These are phyloP conservation scores for Metschnikowia bowlesiae DNA, from an alignment of 805 yeast genomes.

Conservation along the genomic window DNA sequence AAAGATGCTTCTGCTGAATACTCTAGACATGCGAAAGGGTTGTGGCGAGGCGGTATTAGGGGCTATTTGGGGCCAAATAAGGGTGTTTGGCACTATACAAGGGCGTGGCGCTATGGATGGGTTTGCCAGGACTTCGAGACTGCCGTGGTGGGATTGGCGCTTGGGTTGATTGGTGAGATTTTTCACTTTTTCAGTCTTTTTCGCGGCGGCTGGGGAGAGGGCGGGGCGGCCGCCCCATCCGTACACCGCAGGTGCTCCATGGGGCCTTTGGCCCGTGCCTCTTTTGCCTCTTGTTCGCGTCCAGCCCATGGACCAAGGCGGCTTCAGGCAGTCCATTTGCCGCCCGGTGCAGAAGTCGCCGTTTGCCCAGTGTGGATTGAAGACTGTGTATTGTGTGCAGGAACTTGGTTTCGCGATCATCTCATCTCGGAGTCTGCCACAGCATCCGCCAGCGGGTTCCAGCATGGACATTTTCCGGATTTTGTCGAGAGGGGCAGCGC, in stretches of 20 bases:
- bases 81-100: background rate
- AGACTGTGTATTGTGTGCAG: background rate
- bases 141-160: background rate
- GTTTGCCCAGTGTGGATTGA: no score
- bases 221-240: background rate
- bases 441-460: background rate
- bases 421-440: background rate
- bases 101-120: no score
- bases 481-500: constrained; percentile 77
- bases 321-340: background rate
- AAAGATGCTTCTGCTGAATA: constrained; percentile 27
- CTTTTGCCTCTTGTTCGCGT: no score
- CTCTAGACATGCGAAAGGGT: constrained; percentile 2
- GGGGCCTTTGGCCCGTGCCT: no score
- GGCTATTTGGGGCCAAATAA: no score
- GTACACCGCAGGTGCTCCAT: background rate
- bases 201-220: background rate
- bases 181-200: background rate
- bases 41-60: no score
- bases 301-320: background rate
- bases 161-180: background rate
- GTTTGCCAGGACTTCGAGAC: background rate
- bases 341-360: no score
- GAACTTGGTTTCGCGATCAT: background rate
- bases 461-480: constrained; percentile 86